Evolutionary conservation across 352 stramenopile genomes (phyloP).

Genomic region (Globisporangium yorkense): DNA sequence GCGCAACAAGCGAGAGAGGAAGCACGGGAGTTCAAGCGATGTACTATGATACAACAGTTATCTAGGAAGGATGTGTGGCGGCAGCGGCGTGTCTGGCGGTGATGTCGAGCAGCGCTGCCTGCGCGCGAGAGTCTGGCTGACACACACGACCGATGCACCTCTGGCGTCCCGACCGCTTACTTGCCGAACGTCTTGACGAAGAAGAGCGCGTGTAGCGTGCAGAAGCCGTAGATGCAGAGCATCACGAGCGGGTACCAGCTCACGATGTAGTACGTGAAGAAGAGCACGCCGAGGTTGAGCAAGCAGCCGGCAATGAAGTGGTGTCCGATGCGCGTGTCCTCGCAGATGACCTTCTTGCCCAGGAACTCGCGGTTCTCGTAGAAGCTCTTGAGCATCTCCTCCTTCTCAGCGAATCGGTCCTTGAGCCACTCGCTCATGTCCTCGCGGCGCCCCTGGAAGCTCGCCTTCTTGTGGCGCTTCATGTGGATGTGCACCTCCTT

Average conservation of each 20-base stretch:
- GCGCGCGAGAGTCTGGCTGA: neutral
- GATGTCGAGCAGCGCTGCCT: neutral
- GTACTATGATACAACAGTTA: neutral
- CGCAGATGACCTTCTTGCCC: constrained; percentile 26
- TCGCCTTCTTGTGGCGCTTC: constrained; percentile 40
- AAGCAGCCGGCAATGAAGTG: constrained; percentile 18
- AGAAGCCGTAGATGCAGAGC: constrained; percentile 28
- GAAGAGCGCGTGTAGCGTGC: constrained; percentile 34
- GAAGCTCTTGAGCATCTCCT: constrained; percentile 57
- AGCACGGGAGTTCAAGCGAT: neutral
- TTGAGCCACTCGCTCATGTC: constrained; percentile 62
- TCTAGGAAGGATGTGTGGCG: neutral
- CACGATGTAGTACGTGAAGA: constrained; percentile 25
- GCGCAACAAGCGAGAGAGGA: neutral
- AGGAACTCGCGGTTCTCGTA: constrained; percentile 51
- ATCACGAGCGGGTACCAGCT: constrained; percentile 22
- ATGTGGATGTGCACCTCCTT: constrained; percentile 72
- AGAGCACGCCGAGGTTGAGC: constrained; percentile 35
- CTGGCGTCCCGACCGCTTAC: constrained; percentile 5
- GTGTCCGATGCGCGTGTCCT: constrained; percentile 23
- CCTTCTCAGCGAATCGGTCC: constrained; percentile 62
- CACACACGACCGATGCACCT: neutral
- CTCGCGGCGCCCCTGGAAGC: constrained; percentile 33
- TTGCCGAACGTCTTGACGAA: constrained; percentile 48
- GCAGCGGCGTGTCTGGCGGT: neutral